phyloP scores from a whole-genome alignment of 2,329 filamentous ascomycete genomes.

The Aureobasidium pullulans region DNA sequence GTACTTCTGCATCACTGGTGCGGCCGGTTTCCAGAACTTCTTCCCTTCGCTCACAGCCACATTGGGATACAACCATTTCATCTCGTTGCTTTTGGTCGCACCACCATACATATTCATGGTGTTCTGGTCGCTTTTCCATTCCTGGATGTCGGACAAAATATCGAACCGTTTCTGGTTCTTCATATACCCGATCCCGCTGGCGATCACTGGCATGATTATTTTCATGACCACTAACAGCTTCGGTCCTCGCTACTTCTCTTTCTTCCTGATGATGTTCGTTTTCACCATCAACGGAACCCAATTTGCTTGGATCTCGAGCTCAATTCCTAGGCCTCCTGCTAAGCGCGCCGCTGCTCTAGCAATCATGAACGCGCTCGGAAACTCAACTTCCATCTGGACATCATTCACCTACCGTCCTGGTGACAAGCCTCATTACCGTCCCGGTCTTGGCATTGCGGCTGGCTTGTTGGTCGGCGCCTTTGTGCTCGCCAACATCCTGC shows the following conservation, averaged over 20 bases:
- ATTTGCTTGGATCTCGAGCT: slow-evolving; percentile 72
- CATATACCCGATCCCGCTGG: slow-evolving; percentile 45
- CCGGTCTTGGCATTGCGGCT: slow-evolving; percentile 29
- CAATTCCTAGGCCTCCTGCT: slow-evolving; percentile 65
- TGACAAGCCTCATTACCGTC: slow-evolving; percentile 23
- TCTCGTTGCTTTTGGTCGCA: slow-evolving; percentile 45
- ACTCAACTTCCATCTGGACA: slow-evolving; percentile 58
- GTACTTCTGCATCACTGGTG: slow-evolving; percentile 43
- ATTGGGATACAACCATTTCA: slow-evolving; percentile 36
- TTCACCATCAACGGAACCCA: slow-evolving; percentile 51
- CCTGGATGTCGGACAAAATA: slow-evolving; percentile 37
- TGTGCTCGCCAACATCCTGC: slow-evolving; percentile 23
- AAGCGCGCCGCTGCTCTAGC: slow-evolving; percentile 68
- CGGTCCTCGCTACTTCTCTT: slow-evolving; percentile 47
- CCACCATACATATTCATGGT: slow-evolving; percentile 50
- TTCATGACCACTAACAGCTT: slow-evolving; percentile 48
- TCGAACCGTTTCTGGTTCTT: slow-evolving; percentile 47
- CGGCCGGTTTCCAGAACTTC: slow-evolving; percentile 50
- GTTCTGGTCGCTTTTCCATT: slow-evolving; percentile 39
- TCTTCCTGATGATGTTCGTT: slow-evolving; percentile 51
- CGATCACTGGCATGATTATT: slow-evolving; percentile 45
- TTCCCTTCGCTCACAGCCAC: slow-evolving; percentile 46
- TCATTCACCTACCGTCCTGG: slow-evolving; percentile 31
- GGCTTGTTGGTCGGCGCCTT: slow-evolving; percentile 23
- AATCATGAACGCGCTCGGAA: slow-evolving; percentile 67